These are phyloP conservation scores for Picea engelmannii DNA, from an alignment of 83 land plant genomes.

Conservation along the genomic window DNA sequence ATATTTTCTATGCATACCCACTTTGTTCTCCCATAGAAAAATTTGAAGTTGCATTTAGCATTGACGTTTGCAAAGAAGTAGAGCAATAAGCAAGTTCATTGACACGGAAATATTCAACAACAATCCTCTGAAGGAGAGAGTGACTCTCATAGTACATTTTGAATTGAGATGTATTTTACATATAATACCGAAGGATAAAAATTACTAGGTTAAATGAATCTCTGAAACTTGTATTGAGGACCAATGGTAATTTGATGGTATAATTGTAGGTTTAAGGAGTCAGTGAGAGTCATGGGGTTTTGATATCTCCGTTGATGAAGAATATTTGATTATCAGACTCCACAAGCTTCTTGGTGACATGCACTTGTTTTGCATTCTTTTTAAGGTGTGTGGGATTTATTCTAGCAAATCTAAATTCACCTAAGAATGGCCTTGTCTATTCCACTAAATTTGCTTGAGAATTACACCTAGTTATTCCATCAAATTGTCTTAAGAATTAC, in stretches of 20 bases:
- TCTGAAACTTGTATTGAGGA: background rate
- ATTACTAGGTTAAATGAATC: background rate
- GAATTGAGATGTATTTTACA: background rate
- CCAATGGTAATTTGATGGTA: background rate
- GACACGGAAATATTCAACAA: background rate
- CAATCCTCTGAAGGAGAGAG: background rate
- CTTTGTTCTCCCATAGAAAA: background rate
- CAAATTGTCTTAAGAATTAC: too few species aligned
- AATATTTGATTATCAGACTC: slow-evolving; percentile 4
- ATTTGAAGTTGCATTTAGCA: background rate
- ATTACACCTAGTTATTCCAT: too few species aligned
- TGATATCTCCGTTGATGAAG: background rate
- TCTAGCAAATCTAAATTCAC: too few species aligned
- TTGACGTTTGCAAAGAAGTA: too few species aligned
- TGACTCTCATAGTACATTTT: background rate
- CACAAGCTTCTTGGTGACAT: slow-evolving; percentile 8
- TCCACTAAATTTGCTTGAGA: too few species aligned
- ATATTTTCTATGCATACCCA: background rate
- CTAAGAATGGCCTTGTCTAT: too few species aligned
- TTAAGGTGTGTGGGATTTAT: too few species aligned
- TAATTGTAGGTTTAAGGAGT: background rate
- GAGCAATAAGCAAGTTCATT: background rate
- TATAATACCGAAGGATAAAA: background rate
- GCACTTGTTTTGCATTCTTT: background rate
- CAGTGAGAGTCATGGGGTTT: background rate